Percentiles rank a stretch among this genome's conserved stretches.
These are phyloP conservation scores for Colletotrichum eleusines DNA, from an alignment of 2,329 filamentous ascomycete species.

Conservation along the genomic window DNA sequence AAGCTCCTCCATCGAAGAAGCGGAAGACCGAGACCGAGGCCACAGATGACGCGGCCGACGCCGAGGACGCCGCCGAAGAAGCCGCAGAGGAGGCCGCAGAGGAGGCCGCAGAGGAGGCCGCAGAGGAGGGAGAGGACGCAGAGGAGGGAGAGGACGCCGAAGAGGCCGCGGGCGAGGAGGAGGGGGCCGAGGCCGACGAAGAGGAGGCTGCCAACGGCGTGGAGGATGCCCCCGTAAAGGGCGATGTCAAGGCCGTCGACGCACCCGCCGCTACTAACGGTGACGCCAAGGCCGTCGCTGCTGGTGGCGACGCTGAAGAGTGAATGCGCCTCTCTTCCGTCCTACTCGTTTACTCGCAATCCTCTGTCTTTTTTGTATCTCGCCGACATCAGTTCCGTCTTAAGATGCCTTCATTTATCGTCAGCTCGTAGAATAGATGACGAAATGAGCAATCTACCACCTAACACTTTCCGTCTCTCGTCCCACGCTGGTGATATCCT, in stretches of 20 bases:
- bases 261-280: conserved; percentile 45
- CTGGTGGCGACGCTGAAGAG: conserved; percentile 42
- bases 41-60: conserved; percentile 48
- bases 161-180: conserved; percentile 49
- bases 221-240: conserved; percentile 46
- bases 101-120: conserved; percentile 47
- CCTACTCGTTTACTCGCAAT: neutral
- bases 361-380: neutral
- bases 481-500: neutral
- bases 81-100: conserved; percentile 47
- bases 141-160: conserved; percentile 50
- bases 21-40: conserved; percentile 58
- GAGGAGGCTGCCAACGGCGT: conserved; percentile 43
- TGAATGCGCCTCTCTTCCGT: conserved; percentile 19
- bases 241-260: conserved; percentile 46
- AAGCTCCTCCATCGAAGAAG: conserved; percentile 64
- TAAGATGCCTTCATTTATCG: neutral
- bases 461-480: neutral
- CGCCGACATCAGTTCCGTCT: neutral
- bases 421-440: conserved; percentile 33
- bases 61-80: conserved; percentile 44
- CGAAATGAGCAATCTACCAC: conserved; percentile 13
- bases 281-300: conserved; percentile 45
- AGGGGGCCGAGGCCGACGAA: conserved; percentile 45
- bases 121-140: conserved; percentile 49